Percentiles rank a stretch among this genome's conserved stretches.
phyloP scores from a whole-genome alignment of 768 basidiomycete genomes.

The Asterophora parasitica region DNA sequence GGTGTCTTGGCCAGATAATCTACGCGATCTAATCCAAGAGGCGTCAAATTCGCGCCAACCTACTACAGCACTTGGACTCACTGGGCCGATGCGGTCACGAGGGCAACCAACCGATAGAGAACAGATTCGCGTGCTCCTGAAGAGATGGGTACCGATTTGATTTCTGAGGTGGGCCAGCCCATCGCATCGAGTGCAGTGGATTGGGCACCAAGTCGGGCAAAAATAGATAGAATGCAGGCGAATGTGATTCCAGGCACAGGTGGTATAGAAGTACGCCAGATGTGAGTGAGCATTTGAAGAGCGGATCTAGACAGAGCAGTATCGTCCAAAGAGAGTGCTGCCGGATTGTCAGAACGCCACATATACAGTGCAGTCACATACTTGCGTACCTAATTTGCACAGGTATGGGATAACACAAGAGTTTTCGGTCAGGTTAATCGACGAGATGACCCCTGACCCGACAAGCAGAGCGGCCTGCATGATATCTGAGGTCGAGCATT shows the following conservation, averaged over 20 bases:
- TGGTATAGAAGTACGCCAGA: slow-evolving; percentile 23
- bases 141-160: slow-evolving; percentile 13
- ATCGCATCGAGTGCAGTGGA: slow-evolving; percentile 27
- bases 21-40: slow-evolving; percentile 24
- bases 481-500: slow-evolving; percentile 30
- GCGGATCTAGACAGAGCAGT: slow-evolving; percentile 22
- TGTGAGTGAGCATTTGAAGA: slow-evolving; percentile 27
- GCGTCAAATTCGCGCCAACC: slow-evolving; percentile 1
- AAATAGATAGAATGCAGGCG: slow-evolving; percentile 27
- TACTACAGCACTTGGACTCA: slow-evolving; percentile 25
- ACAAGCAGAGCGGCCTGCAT: slow-evolving; percentile 35
- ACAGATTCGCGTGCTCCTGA: slow-evolving; percentile 24
- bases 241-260: slow-evolving; percentile 27
- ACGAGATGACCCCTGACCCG: slow-evolving; percentile 35
- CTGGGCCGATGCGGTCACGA: slow-evolving; percentile 42
- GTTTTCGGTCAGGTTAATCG: slow-evolving; percentile 25
- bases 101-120: slow-evolving; percentile 36
- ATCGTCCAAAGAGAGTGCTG: slow-evolving; percentile 25
- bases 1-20: slow-evolving; percentile 33
- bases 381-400: slow-evolving; percentile 35
- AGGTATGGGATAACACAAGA: slow-evolving; percentile 33
- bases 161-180: slow-evolving; percentile 22
- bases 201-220: slow-evolving; percentile 44
- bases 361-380: neutral
- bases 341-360: neutral